Evolutionary conservation across 192 early-diverging fungal species (phyloP).

Genomic region (Linnemannia elongata): DNA sequence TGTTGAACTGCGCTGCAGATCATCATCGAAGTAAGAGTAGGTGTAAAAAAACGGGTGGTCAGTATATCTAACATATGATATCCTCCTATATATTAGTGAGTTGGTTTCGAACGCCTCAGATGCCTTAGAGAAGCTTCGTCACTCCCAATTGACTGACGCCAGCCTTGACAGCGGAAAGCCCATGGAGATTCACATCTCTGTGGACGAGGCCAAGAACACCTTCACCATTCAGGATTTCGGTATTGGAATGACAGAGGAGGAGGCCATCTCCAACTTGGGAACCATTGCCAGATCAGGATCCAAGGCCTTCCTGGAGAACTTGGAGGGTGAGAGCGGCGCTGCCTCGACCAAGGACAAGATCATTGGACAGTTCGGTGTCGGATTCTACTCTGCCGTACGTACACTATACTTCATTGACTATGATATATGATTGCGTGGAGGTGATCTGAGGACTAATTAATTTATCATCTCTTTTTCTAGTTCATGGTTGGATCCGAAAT

Average conservation of each 20-base stretch:
- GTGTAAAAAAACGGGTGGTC: no score
- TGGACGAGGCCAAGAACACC: constrained; percentile 63
- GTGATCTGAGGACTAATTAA: not conserved
- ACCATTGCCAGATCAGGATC: constrained; percentile 91
- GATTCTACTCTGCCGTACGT: constrained; percentile 67
- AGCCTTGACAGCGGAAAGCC: constrained; percentile 62
- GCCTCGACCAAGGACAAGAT: constrained; percentile 71
- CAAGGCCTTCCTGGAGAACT: constrained; percentile 79
- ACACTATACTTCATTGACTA: constrained; percentile 5
- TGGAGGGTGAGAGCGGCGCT: constrained; percentile 61
- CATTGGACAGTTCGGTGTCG: constrained; percentile 92
- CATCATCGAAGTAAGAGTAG: not conserved
- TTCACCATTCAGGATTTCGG: constrained; percentile 82
- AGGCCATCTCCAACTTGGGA: constrained; percentile 82
- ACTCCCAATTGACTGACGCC: constrained; percentile 59
- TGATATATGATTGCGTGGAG: not conserved
- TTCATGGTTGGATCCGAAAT: constrained; percentile 88
- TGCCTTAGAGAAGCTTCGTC: constrained; percentile 74
- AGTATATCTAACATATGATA: not conserved
- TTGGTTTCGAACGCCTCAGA: constrained; percentile 75
- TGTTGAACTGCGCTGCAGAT: not conserved
- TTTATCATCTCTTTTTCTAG: constrained; percentile 35
- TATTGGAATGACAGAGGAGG: constrained; percentile 84
- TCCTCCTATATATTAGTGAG: constrained; percentile 55
- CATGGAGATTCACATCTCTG: constrained; percentile 70